phyloP scores from a whole-genome alignment of 1,284 basidiomycete genomes.

The Tilletia horrida region DNA sequence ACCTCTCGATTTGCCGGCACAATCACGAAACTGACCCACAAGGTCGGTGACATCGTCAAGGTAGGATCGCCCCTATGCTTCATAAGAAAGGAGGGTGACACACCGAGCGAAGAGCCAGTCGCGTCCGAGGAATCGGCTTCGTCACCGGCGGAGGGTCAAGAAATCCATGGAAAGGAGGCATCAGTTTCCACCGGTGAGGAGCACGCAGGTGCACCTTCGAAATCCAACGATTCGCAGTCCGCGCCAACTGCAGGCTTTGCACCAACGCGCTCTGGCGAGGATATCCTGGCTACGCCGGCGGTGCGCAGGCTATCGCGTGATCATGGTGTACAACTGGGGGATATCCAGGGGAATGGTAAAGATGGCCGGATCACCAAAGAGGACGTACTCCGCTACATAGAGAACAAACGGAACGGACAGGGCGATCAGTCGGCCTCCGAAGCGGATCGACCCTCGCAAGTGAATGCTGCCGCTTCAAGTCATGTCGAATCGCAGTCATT shows the following conservation, averaged over 20 bases:
- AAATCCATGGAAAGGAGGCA: not conserved
- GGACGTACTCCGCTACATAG: slow-evolving; percentile 61
- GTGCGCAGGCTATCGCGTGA: slow-evolving; percentile 73
- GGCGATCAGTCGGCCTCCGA: slow-evolving; percentile 71
- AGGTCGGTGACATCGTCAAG: slow-evolving; percentile 79
- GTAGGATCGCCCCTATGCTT: slow-evolving; percentile 78
- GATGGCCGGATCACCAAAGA: slow-evolving; percentile 71
- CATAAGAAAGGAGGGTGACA: slow-evolving; percentile 69
- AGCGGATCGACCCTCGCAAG: slow-evolving; percentile 61
- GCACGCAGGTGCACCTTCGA: not conserved
- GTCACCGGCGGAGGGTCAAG: not conserved
- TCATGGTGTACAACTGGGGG: slow-evolving; percentile 62
- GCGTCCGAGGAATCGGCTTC: not conserved
- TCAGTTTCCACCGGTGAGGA: not conserved
- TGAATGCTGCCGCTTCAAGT: not conserved
- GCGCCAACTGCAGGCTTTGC: slow-evolving; percentile 4
- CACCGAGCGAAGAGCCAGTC: not conserved
- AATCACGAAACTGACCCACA: slow-evolving; percentile 69
- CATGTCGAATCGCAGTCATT: slow-evolving; percentile 30
- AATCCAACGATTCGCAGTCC: not conserved
- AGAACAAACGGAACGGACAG: slow-evolving; percentile 65
- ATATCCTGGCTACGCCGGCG: slow-evolving; percentile 66
- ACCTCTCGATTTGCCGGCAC: slow-evolving; percentile 81
- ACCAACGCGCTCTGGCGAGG: slow-evolving; percentile 18
- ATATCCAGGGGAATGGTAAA: slow-evolving; percentile 69